These are phyloP conservation scores for Sarocladium oryzae DNA, from an alignment of 2,329 filamentous ascomycete genomes.

Conservation along the genomic window DNA sequence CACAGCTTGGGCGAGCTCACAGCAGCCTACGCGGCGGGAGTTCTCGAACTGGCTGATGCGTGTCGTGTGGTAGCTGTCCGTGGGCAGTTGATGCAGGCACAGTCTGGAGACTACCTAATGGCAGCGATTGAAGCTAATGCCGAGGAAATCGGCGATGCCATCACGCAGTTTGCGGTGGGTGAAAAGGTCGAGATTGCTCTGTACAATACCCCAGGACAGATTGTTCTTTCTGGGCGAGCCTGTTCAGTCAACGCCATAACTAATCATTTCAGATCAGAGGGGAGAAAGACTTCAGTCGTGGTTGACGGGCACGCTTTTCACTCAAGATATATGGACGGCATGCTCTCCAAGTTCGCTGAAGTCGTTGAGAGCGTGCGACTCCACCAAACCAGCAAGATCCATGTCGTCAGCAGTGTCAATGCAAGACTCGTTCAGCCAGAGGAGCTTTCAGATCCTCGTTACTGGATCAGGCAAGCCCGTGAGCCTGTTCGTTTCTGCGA, in stretches of 20 bases:
- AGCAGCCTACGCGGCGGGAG: constrained; percentile 24
- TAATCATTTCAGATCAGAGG: constrained; percentile 23
- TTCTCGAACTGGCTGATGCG: constrained; percentile 24
- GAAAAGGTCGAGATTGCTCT: constrained; percentile 51
- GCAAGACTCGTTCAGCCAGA: constrained; percentile 44
- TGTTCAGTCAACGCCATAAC: constrained; percentile 37
- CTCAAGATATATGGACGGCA: constrained; percentile 42
- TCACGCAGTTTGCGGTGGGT: constrained; percentile 16
- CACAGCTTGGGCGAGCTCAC: constrained; percentile 20
- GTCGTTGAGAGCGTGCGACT: constrained; percentile 33
- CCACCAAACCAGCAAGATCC: constrained; percentile 35
- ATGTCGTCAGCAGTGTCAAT: constrained; percentile 59
- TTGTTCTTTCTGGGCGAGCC: constrained; percentile 51
- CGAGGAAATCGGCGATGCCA: constrained; percentile 31
- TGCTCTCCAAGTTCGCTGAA: constrained; percentile 49
- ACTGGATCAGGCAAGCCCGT: constrained; percentile 54
- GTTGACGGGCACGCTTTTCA: constrained; percentile 46
- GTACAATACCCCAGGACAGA: constrained; percentile 68
- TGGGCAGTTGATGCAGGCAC: constrained; percentile 37
- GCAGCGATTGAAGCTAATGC: constrained; percentile 27
- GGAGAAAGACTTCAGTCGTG: constrained; percentile 37
- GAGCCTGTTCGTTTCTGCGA: constrained; percentile 57
- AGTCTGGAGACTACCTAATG: constrained; percentile 28
- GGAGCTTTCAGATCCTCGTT: constrained; percentile 44
- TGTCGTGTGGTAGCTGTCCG: constrained; percentile 25